These are phyloP conservation scores for Conticribra guillardii DNA, from an alignment of 108 stramenopile genomes.

Conservation along the genomic window DNA sequence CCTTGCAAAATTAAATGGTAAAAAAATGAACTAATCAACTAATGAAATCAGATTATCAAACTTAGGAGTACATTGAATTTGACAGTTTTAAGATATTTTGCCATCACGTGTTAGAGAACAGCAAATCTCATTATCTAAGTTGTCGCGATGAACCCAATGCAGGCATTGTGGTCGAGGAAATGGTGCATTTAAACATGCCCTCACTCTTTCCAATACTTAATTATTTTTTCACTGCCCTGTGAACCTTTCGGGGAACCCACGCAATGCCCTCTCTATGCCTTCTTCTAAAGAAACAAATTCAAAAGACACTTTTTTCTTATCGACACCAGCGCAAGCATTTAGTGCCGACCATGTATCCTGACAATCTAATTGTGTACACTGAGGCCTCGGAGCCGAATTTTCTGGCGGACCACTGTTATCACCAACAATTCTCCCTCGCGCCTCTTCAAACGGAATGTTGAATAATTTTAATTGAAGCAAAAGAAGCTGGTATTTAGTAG, in stretches of 20 bases:
- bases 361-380: constrained; percentile 44
- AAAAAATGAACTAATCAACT: too few species aligned
- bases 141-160: too few species aligned
- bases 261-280: constrained; percentile 25
- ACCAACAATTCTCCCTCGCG: constrained; percentile 15
- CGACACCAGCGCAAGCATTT: constrained; percentile 11
- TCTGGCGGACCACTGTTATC: constrained; percentile 15
- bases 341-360: constrained; percentile 35
- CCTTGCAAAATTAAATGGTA: too few species aligned
- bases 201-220: too few species aligned
- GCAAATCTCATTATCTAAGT: too few species aligned
- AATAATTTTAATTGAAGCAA: constrained; percentile 28
- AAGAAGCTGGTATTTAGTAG: constrained; percentile 29
- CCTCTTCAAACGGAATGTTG: constrained; percentile 9
- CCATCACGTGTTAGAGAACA: too few species aligned
- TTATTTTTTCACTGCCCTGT: too few species aligned
- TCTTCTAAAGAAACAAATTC: constrained; percentile 38
- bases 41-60: too few species aligned
- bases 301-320: constrained; percentile 3
- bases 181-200: too few species aligned
- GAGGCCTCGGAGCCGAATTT: constrained; percentile 34
- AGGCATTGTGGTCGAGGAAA: too few species aligned
- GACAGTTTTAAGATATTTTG: too few species aligned
- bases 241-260: constrained; percentile 38
- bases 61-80: too few species aligned